Conservation (phyloP, 2,329 filamentous ascomycete genomes). For the Passalora sequoiae region DNA sequence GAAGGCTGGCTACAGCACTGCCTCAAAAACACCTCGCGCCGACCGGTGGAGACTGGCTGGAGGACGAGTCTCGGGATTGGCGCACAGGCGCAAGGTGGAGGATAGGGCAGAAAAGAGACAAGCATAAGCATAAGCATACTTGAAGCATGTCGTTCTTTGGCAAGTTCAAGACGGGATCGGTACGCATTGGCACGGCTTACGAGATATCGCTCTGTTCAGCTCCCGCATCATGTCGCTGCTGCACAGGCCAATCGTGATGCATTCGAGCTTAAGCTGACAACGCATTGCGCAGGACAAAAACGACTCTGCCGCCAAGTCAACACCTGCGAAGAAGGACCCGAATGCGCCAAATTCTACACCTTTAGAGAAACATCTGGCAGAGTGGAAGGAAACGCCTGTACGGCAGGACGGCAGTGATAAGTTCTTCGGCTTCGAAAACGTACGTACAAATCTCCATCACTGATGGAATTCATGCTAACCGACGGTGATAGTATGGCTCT, state of each 20-base stretch:
- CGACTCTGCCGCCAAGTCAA: conserved; percentile 42
- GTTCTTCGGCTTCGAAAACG: conserved; percentile 97
- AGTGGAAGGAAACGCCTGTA: conserved; percentile 68
- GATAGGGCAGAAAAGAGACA: too few species aligned
- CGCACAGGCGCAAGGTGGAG: conserved; percentile 1
- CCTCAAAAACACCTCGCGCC: not conserved
- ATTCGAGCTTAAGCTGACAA: conserved; percentile 21
- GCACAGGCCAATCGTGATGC: too few species aligned
- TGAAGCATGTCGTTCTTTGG: conserved; percentile 51
- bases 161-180: conserved; percentile 48
- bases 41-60: not conserved
- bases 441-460: conserved; percentile 48
- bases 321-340: conserved; percentile 55
- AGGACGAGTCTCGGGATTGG: not conserved
- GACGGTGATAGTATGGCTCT: conserved; percentile 72
- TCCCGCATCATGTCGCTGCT: too few species aligned
- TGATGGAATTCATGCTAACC: conserved; percentile 12
- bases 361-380: conserved; percentile 70
- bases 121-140: too few species aligned
- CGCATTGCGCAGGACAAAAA: conserved; percentile 42
- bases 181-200: conserved; percentile 30
- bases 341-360: conserved; percentile 54
- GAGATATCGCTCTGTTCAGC: not conserved
- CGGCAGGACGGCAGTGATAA: conserved; percentile 89
- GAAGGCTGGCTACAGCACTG: conserved; percentile 3